Percentiles rank a stretch among this genome's conserved stretches.
Conservation (phyloP, 2,329 filamentous ascomycete genomes). For the Elsinoe batatas region DNA sequence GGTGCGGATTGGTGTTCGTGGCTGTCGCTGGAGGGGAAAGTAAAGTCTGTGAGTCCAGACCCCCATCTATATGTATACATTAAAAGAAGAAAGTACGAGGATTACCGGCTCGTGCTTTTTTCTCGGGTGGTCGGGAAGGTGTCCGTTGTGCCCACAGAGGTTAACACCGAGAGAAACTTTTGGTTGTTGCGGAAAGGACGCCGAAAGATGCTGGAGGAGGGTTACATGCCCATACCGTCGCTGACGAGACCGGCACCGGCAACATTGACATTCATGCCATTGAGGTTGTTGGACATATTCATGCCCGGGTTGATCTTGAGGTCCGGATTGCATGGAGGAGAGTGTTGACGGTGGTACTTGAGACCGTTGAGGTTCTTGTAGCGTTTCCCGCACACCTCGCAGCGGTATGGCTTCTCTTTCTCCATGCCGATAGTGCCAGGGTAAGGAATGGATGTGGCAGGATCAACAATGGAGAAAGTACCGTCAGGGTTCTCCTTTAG, state of each 20-base stretch:
- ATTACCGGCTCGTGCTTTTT: not conserved
- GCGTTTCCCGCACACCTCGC: slow-evolving; percentile 91
- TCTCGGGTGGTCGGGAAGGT: not conserved
- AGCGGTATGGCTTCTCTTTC: slow-evolving; percentile 98
- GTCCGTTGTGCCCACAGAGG: not conserved
- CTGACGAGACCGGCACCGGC: slow-evolving; percentile 47
- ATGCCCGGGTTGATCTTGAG: slow-evolving; percentile 43
- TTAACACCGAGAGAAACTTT: slow-evolving; percentile 7
- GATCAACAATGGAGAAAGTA: slow-evolving; percentile 96
- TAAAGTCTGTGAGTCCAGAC: slow-evolving; percentile 7
- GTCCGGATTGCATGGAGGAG: slow-evolving; percentile 81
- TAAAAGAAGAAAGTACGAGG: not conserved
- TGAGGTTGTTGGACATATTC: slow-evolving; percentile 29
- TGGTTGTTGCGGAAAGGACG: slow-evolving; percentile 4
- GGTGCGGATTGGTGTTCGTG: not conserved
- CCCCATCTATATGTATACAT: slow-evolving; percentile 2
- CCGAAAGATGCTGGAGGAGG: not conserved
- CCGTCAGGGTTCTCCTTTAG: slow-evolving; percentile 94
- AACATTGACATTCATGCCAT: slow-evolving; percentile 39
- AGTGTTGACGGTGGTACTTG: slow-evolving; percentile 73
- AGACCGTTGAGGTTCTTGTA: slow-evolving; percentile 99
- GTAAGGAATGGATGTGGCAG: slow-evolving; percentile 86
- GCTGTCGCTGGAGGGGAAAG: not conserved
- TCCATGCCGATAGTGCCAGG: slow-evolving; percentile 98
- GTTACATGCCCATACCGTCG: slow-evolving; percentile 35